Percentiles rank a stretch among this genome's conserved stretches.
These are phyloP conservation scores for Fusarium mangiferae DNA, from an alignment of 2,329 filamentous ascomycete genomes.

Conservation along the genomic window DNA sequence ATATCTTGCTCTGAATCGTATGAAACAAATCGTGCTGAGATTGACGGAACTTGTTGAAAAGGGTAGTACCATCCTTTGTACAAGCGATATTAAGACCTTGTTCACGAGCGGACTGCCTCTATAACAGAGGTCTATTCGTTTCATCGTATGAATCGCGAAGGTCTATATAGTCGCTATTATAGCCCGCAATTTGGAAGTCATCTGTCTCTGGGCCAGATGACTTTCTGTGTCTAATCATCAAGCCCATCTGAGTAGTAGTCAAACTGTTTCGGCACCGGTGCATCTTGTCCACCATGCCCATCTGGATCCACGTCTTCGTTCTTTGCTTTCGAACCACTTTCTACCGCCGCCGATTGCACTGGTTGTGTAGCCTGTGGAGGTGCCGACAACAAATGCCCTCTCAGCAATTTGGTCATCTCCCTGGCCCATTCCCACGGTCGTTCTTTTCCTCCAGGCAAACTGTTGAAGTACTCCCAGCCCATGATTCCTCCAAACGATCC, in stretches of 20 bases:
- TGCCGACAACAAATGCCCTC: constrained; percentile 39
- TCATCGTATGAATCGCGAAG: background rate
- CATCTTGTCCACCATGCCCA: constrained; percentile 38
- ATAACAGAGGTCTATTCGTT: too few relatives aligned
- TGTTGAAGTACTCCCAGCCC: constrained; percentile 97
- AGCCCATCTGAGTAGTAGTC: constrained; percentile 50
- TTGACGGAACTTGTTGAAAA: background rate
- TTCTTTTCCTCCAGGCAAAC: constrained; percentile 69
- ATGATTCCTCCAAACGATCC: constrained; percentile 85
- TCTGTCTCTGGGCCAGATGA: background rate
- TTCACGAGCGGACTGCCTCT: background rate
- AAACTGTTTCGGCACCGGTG: constrained; percentile 46
- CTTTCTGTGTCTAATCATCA: constrained; percentile 23
- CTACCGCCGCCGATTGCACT: background rate
- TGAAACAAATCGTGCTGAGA: background rate
- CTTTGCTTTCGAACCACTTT: background rate
- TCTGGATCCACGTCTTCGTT: constrained; percentile 42
- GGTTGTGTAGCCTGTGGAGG: background rate
- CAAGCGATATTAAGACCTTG: background rate
- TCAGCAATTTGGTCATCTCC: constrained; percentile 65
- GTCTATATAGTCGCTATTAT: background rate
- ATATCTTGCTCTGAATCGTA: background rate
- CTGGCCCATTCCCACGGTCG: constrained; percentile 83
- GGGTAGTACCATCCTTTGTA: background rate
- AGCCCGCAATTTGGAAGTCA: background rate